A percentile compares a stretch with the other conserved stretches of the same genome.
These are phyloP conservation scores for Fraxinus xanthoxyloides DNA, from an alignment of 305 asterid species.

Conservation along the genomic window DNA sequence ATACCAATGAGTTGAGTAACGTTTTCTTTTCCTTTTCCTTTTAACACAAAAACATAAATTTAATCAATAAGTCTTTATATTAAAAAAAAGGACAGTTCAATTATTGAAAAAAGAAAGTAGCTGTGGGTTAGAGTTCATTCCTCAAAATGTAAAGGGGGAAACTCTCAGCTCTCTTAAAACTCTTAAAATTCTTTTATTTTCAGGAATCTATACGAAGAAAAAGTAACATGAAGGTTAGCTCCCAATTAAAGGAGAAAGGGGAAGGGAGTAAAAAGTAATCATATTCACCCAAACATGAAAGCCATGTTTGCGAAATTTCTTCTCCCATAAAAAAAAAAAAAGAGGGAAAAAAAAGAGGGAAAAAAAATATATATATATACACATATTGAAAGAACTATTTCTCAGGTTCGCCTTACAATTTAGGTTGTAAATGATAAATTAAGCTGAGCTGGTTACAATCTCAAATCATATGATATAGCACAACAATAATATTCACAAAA, in stretches of 20 bases:
- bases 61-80: background rate
- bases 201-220: background rate
- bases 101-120: background rate
- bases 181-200: constrained; percentile 5
- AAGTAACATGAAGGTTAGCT: background rate
- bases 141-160: background rate
- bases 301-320: background rate
- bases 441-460: background rate
- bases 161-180: background rate
- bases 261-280: background rate
- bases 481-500: background rate
- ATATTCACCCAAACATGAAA: background rate
- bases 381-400: background rate
- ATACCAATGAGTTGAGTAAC: background rate
- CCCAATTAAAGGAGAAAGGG: background rate
- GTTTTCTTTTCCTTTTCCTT: background rate
- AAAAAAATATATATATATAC: background rate
- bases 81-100: background rate
- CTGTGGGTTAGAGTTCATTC: background rate
- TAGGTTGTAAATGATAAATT: background rate
- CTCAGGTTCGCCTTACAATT: background rate
- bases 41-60: background rate
- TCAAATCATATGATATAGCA: background rate
- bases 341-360: background rate
- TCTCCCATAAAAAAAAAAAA: background rate